These are phyloP conservation scores for Sambucus nigra DNA, from an alignment of 129 eudicot species.

Conservation along the genomic window DNA sequence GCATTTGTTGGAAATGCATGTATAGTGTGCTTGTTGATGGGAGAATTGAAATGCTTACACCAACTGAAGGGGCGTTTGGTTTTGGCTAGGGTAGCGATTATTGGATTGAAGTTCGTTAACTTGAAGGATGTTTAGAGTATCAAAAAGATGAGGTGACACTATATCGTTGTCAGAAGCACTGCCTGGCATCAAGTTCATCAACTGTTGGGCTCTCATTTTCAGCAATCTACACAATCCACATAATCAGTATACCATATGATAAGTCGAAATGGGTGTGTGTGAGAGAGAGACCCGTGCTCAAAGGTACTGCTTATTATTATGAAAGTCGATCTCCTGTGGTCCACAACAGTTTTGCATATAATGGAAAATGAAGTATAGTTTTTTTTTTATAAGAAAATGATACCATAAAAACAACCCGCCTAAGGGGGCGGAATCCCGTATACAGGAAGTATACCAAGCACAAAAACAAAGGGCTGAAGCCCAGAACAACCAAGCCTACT, in stretches of 20 bases:
- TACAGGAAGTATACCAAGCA: too few relatives aligned
- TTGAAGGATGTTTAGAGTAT: slow-evolving; percentile 76
- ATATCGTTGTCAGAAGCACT: slow-evolving; percentile 57
- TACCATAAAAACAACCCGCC: too few relatives aligned
- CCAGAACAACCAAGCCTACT: too few relatives aligned
- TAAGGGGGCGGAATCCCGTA: too few relatives aligned
- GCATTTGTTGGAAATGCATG: too few relatives aligned
- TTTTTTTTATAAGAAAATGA: too few relatives aligned
- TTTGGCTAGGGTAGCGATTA: slow-evolving; percentile 56
- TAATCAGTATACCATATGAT: not conserved
- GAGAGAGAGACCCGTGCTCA: slow-evolving; percentile 65
- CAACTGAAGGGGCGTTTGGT: slow-evolving; percentile 72
- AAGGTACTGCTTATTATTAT: slow-evolving; percentile 73
- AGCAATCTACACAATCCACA: slow-evolving; percentile 38
- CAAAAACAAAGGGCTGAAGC: too few relatives aligned
- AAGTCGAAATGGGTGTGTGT: too few relatives aligned
- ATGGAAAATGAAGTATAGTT: too few relatives aligned
- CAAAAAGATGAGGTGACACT: slow-evolving; percentile 45
- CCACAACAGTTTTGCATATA: not conserved
- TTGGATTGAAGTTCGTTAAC: slow-evolving; percentile 53
- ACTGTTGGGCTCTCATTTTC: slow-evolving; percentile 84
- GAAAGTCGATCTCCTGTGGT: slow-evolving; percentile 82
- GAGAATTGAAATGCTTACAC: slow-evolving; percentile 41
- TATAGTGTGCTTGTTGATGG: too few relatives aligned
- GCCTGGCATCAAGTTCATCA: slow-evolving; percentile 89